Conservation (phyloP, 1,139 yeast species). For the Saccharomycopsis phalli region DNA sequence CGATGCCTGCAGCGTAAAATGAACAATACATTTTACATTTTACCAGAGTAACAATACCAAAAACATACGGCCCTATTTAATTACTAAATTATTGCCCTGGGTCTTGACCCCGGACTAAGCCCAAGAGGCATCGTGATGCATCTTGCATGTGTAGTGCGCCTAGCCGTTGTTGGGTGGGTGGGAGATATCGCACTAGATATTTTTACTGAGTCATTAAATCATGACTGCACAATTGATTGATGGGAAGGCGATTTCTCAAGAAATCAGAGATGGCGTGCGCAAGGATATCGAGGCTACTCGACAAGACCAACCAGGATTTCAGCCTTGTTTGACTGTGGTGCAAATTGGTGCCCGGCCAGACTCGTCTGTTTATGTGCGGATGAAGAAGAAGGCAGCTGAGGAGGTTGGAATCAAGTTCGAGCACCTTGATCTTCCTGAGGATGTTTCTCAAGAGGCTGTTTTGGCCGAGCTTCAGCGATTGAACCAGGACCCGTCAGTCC, state of each 20-base stretch:
- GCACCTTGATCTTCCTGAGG: conserved; percentile 58
- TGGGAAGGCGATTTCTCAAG: conserved; percentile 62
- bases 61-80: no score
- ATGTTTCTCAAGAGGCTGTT: conserved; percentile 48
- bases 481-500: conserved; percentile 62
- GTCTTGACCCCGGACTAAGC: no score
- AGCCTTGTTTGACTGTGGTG: conserved; percentile 72
- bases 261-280: conserved; percentile 38
- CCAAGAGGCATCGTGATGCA: no score
- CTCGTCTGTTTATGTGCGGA: conserved; percentile 86
- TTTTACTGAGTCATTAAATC: neutral
- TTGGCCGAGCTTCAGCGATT: conserved; percentile 50
- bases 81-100: no score
- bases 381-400: conserved; percentile 88
- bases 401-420: conserved; percentile 74
- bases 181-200: neutral
- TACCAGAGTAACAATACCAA: no score
- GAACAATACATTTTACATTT: no score
- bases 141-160: conserved; percentile 1
- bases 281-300: conserved; percentile 49
- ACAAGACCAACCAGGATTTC: conserved; percentile 48
- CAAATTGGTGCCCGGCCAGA: conserved; percentile 91
- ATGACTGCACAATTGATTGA: conserved; percentile 44
- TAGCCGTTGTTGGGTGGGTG: neutral
- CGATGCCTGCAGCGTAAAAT: no score